Conservation (phyloP, 441 rosid genomes). For the Pelargonium exstipulatum region DNA sequence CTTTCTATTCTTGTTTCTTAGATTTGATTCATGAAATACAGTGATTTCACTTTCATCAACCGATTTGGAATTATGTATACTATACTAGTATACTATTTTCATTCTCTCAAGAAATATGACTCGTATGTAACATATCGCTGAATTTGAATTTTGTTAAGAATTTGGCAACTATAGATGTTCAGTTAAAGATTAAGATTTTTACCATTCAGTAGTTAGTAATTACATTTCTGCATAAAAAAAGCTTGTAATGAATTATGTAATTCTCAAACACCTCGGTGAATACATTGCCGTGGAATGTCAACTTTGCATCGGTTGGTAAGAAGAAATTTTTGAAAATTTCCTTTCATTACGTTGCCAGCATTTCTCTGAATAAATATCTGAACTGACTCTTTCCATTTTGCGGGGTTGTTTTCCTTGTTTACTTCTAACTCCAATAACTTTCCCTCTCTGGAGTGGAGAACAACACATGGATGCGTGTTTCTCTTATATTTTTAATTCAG, state of each 20-base stretch:
- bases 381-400: background rate
- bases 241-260: background rate
- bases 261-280: background rate
- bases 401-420: background rate
- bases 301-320: background rate
- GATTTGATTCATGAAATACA: slow-evolving; percentile 11
- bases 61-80: background rate
- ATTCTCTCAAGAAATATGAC: background rate
- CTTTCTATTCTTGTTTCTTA: slow-evolving; percentile 20
- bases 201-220: background rate
- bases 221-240: too few relatives aligned
- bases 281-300: background rate
- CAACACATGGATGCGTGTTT: background rate
- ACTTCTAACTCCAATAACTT: background rate
- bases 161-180: background rate
- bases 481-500: too few relatives aligned
- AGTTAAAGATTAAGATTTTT: background rate
- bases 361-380: background rate
- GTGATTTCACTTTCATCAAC: background rate
- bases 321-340: background rate
- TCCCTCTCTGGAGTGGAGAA: background rate
- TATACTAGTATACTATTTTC: slow-evolving; percentile 2
- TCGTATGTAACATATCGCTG: background rate
- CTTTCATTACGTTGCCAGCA: background rate
- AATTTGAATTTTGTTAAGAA: background rate